Evolutionary conservation across 2,329 filamentous ascomycete genomes (phyloP), one percentile per base, ranked within the genome.

Genomic region (Colletotrichum sp.): DNA sequence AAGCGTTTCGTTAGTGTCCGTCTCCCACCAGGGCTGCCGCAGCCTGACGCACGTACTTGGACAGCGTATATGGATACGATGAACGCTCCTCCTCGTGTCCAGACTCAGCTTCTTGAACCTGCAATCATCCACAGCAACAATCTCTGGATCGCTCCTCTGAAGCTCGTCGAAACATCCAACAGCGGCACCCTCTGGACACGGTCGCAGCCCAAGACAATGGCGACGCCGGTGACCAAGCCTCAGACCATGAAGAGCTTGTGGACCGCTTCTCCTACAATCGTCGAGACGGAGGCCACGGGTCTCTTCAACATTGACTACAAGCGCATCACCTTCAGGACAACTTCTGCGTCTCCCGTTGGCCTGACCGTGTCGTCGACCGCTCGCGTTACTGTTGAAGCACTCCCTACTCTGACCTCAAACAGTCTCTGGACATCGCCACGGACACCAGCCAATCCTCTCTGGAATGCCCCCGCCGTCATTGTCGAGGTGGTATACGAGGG

Each of bases 31-130:
- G 84, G 84, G 67, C 80, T 86, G 9, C 81, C 83, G 26, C 84
- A 88, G 77, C 85, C 85, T 18, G 84, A 86, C 72, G 78, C 80
- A 44, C 76, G 79, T 21, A 81, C 79, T n/a, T 87, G 86, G 86
- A 80, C 81, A 52, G 77, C 77, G 52, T 86, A 87, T 71, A 79
- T 83, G 52, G 78, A 78, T 10, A 75, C 80, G 24, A 74, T 80
- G 26, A 79, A 77, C 21, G 80, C 76, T 71, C 75, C 80, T 39
- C 69, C 75, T 5, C 85, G 84, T 69, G 73, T 81, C 15, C 81
- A 82, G 64, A 78, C 80, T 13, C 82, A 80, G 39, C 78, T 78
- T 36, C 76, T 81, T 12, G 81, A 83, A 62, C 78, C 82, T 15
- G 75, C 78, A 18, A 71, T 79, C 16, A 81, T 88, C 44, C 81